Conservation (phyloP, 768 basidiomycete genomes). For the Suillus occidentalis region DNA sequence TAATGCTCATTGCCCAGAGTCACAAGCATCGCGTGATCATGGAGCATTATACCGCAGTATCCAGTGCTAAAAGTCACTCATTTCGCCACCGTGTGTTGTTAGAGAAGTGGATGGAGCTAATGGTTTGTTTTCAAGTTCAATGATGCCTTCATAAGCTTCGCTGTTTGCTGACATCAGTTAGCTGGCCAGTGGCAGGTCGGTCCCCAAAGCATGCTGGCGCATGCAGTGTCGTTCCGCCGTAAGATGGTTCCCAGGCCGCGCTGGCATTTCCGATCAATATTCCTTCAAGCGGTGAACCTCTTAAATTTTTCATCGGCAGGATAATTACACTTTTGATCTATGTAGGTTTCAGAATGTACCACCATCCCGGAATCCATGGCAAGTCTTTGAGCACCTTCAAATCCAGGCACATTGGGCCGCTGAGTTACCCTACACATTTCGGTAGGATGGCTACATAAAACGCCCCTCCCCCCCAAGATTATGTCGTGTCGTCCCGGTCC, state of each 20-base stretch:
- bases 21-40: too few relatives aligned
- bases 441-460: not conserved
- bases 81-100: too few relatives aligned
- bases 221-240: not conserved
- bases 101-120: too few relatives aligned
- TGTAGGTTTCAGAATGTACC: not conserved
- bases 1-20: too few relatives aligned
- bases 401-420: not conserved
- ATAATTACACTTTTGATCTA: not conserved
- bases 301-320: not conserved
- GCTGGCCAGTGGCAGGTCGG: too few relatives aligned
- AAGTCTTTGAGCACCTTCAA: not conserved
- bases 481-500: not conserved
- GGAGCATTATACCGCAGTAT: too few relatives aligned
- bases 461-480: not conserved
- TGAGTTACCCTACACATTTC: not conserved
- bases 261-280: not conserved
- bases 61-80: too few relatives aligned
- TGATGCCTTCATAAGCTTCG: too few relatives aligned
- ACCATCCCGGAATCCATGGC: not conserved
- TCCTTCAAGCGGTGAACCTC: not conserved
- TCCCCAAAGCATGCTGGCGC: not conserved
- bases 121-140: too few relatives aligned
- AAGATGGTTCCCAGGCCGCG: not conserved
- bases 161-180: too few relatives aligned